Evolutionary conservation across 2,329 filamentous ascomycete genomes (phyloP).

Genomic region (Calycina herbarum): DNA sequence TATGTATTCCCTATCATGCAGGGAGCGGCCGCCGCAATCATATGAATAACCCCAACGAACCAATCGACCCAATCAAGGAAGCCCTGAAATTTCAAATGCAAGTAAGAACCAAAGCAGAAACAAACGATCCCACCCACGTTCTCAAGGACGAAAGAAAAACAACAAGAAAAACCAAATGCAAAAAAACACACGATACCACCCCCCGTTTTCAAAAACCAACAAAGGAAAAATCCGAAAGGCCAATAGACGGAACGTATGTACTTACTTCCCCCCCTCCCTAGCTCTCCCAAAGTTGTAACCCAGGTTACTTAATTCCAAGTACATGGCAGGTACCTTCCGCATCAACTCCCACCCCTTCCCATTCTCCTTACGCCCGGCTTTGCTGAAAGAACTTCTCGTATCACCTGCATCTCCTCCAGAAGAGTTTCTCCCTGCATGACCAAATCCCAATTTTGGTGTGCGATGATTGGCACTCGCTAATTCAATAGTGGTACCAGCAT

Average conservation of each 20-base stretch:
- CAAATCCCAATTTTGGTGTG: background rate
- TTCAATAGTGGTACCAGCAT: background rate
- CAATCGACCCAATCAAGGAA: no score
- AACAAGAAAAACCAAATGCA: background rate
- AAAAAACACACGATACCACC: background rate
- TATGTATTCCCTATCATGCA: no score
- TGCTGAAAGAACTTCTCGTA: background rate
- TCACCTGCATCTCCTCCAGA: background rate
- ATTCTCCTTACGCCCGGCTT: background rate
- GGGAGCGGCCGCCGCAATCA: no score
- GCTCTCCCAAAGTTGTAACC: constrained; percentile 32
- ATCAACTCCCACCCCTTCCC: constrained; percentile 21
- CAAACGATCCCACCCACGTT: no score
- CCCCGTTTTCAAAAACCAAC: background rate
- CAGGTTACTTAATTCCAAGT: constrained; percentile 26
- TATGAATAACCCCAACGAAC: no score
- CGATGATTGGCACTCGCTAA: background rate
- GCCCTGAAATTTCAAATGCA: no score
- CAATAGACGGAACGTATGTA: background rate
- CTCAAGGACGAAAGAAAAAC: no score
- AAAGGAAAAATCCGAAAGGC: background rate
- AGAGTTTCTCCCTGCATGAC: background rate
- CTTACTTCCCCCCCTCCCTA: background rate
- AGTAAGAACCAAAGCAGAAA: background rate
- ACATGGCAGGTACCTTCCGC: constrained; percentile 33